These are phyloP conservation scores for Venustampulla echinocandica DNA, from an alignment of 495 filamentous ascomycete genomes.

Conservation along the genomic window DNA sequence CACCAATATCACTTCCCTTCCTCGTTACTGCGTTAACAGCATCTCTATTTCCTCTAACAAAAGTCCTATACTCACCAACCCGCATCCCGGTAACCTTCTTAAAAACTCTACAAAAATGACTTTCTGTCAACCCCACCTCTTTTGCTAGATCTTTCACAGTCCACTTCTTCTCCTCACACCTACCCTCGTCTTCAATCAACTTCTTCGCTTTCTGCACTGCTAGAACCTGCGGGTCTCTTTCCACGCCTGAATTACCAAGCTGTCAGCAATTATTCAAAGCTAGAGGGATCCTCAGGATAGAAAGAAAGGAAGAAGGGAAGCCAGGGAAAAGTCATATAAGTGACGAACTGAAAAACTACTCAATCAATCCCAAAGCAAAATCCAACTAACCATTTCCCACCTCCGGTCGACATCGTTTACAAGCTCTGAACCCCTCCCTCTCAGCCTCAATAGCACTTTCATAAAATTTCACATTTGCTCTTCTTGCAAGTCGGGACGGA, in stretches of 20 bases:
- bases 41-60: slow-evolving; percentile 31
- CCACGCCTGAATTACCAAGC: slow-evolving; percentile 24
- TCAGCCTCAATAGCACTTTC: slow-evolving; percentile 45
- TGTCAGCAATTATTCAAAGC: no score
- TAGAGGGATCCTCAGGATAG: no score
- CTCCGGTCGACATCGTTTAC: slow-evolving; percentile 54
- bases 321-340: no score
- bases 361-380: neutral
- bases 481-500: slow-evolving; percentile 49
- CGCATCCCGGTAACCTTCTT: slow-evolving; percentile 52
- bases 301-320: no score
- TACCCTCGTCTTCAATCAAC: slow-evolving; percentile 18
- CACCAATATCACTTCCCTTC: slow-evolving; percentile 31
- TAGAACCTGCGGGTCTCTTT: slow-evolving; percentile 33
- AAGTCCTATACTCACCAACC: slow-evolving; percentile 47
- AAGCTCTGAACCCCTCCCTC: slow-evolving; percentile 48
- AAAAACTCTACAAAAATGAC: slow-evolving; percentile 57
- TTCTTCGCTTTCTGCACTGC: slow-evolving; percentile 40
- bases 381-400: slow-evolving; percentile 16
- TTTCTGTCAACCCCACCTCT: slow-evolving; percentile 45
- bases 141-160: slow-evolving; percentile 37
- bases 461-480: slow-evolving; percentile 53
- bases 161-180: slow-evolving; percentile 36
- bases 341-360: no score
- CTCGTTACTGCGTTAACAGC: slow-evolving; percentile 30